A percentile compares a stretch with the other conserved stretches of the same genome.
These are phyloP conservation scores for Cantharellus anzutake DNA, from an alignment of 768 basidiomycete genomes.

Conservation along the genomic window DNA sequence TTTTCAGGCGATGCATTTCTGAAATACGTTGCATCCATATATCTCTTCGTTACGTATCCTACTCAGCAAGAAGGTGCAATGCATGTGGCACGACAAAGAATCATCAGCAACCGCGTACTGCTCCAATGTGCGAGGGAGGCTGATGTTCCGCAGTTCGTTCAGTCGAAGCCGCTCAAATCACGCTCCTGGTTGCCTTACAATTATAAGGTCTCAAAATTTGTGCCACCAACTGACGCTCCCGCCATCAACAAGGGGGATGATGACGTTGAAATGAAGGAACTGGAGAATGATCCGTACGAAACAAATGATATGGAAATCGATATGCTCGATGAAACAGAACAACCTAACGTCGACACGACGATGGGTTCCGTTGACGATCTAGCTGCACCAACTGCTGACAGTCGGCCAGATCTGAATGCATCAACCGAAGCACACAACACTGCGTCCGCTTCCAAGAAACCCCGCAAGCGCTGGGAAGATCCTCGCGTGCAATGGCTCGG, in stretches of 20 bases:
- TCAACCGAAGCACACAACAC: background rate
- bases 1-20: conserved; percentile 58
- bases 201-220: background rate
- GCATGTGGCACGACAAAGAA: conserved; percentile 42
- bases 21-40: conserved; percentile 58
- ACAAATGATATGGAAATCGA: background rate
- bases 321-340: background rate
- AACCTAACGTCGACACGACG: background rate
- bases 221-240: background rate
- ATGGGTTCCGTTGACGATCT: background rate
- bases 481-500: conserved; percentile 38
- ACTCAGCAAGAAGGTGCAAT: conserved; percentile 44
- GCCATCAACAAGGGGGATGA: background rate
- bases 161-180: conserved; percentile 45
- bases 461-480: conserved; percentile 17
- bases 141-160: conserved; percentile 56
- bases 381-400: background rate
- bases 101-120: conserved; percentile 59
- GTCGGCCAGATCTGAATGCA: background rate
- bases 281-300: background rate
- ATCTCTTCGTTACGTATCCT: conserved; percentile 54
- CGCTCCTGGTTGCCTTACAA: conserved; percentile 42
- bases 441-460: background rate
- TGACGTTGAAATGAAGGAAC: background rate
- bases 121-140: conserved; percentile 32